Base-by-base conservation (phyloP, 2,329 filamentous ascomycete species). In the Zymoseptoria pseudotritici region DNA sequence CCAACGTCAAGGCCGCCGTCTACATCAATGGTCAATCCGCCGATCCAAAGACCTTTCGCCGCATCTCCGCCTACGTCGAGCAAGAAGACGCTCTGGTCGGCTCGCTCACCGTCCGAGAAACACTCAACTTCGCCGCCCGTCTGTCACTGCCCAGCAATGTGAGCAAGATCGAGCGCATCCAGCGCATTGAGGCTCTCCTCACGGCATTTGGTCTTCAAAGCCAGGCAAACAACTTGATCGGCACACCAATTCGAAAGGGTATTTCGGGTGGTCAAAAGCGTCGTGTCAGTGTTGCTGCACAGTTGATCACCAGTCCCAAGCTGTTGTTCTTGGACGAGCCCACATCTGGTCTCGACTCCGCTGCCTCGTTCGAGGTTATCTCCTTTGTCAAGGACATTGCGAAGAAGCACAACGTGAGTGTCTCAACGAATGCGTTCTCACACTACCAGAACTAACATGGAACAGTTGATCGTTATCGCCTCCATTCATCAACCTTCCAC, bases 401-500 rank as follows among this genome's bases (percentile, higher is more conserved):
- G 0, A 82, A 80, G 69, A 80, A 81, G 61, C 84, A 90, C 70
- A 87, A 87, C 60, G 84, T 87, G 67, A 62, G 80, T 63, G 17
- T 13, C 29, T 11, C 20, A 10, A n/a, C 20, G n/a, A 13, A 29
- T 31, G 26, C 11, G n/a, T 21, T 21, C 19, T 7, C 4, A 8
- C 13, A 17, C n/a, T 4, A 29, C 3, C 19, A 20, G 46, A 11
- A 6, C 50, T 61, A n/a, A 61, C 54, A 50, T 19, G 54, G 10
- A 6, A 20, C 61, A 88, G 83, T 79, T 94, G 61, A 84, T 94
- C 60, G 84, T 94, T 29, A 85, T 95, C 61, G 88, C 88, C 3
- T 90, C 87, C 49, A 94, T 95, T 62, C 91, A 95, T 71, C 91
- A 95, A 70, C 91, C 91, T 0, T 93, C 89, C 0, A 89, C 89